These are phyloP conservation scores for Forsythia viridissima DNA, from an alignment of 257 asterid species.

Conservation along the genomic window DNA sequence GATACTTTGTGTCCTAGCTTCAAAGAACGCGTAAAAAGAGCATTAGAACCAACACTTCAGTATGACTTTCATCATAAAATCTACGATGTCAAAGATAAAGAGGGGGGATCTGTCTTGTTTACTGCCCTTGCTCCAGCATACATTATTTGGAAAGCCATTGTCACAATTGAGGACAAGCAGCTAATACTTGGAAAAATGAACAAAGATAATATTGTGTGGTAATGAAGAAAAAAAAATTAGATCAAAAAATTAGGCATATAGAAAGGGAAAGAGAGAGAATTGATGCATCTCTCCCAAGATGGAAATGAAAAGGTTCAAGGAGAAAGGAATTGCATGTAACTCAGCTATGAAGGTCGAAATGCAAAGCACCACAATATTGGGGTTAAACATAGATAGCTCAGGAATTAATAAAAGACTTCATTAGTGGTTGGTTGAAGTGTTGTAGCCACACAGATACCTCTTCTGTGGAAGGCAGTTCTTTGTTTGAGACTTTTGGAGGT, in stretches of 20 bases:
- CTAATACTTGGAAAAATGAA: constrained; percentile 3
- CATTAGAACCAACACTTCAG: constrained; percentile 41
- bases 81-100: constrained; percentile 2
- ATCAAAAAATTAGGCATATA: neutral
- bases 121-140: neutral
- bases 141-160: neutral
- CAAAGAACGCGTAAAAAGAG: constrained; percentile 42
- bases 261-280: constrained; percentile 2
- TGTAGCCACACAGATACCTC: constrained; percentile 43
- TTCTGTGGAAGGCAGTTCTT: constrained; percentile 68
- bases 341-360: neutral
- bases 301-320: constrained; percentile 1
- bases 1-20: constrained; percentile 91
- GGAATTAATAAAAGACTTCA: neutral
- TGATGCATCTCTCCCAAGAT: neutral
- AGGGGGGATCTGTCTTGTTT: neutral
- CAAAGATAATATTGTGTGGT: neutral
- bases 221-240: neutral
- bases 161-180: constrained; percentile 12
- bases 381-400: neutral
- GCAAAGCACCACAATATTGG: neutral
- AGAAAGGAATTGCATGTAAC: constrained; percentile 7
- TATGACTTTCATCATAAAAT: constrained; percentile 13
- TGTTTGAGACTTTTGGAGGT: constrained; percentile 74
- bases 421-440: neutral